Conservation (phyloP, 106 monocot genomes). For the Acorus calamus region DNA sequence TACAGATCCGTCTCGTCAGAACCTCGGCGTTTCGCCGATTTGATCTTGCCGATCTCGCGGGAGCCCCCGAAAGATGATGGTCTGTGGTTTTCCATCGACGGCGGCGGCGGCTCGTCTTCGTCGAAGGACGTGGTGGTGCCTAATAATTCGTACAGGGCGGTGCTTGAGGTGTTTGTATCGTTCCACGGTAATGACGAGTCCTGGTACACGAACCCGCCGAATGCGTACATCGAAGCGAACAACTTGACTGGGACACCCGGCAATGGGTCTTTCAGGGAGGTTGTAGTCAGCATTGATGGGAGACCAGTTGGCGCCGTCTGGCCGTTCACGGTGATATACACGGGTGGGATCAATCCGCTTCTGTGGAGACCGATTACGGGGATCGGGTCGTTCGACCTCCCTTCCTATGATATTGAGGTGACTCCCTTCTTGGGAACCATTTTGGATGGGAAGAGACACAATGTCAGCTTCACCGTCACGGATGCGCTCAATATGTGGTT, state of each 20-base stretch:
- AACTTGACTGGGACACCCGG: constrained; percentile 41
- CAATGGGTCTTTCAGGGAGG: constrained; percentile 76
- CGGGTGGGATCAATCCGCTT: constrained; percentile 80
- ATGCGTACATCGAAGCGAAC: constrained; percentile 47
- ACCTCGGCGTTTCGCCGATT: constrained; percentile 23
- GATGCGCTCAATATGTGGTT: constrained; percentile 66
- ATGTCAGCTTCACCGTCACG: constrained; percentile 71
- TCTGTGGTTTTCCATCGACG: constrained; percentile 62
- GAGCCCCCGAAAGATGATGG: constrained; percentile 60
- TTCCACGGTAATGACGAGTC: constrained; percentile 75
- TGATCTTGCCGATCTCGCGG: constrained; percentile 75
- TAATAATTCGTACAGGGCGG: constrained; percentile 61
- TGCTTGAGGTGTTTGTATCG: constrained; percentile 75
- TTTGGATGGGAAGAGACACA: constrained; percentile 65
- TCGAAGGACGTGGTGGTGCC: constrained; percentile 43
- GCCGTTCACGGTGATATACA: constrained; percentile 92
- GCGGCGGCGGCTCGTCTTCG: constrained; percentile 43
- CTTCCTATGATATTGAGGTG: constrained; percentile 78
- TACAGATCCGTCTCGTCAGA: constrained; percentile 3
- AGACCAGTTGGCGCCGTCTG: constrained; percentile 67
- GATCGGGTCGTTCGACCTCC: constrained; percentile 84
- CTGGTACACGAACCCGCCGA: constrained; percentile 81
- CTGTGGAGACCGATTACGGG: constrained; percentile 89
- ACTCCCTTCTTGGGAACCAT: constrained; percentile 73
- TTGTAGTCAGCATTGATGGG: constrained; percentile 44